Evolutionary conservation across 1,284 basidiomycete species (phyloP), one percentile per base, ranked within the genome.

Genomic region (Ustilago loliicola): DNA sequence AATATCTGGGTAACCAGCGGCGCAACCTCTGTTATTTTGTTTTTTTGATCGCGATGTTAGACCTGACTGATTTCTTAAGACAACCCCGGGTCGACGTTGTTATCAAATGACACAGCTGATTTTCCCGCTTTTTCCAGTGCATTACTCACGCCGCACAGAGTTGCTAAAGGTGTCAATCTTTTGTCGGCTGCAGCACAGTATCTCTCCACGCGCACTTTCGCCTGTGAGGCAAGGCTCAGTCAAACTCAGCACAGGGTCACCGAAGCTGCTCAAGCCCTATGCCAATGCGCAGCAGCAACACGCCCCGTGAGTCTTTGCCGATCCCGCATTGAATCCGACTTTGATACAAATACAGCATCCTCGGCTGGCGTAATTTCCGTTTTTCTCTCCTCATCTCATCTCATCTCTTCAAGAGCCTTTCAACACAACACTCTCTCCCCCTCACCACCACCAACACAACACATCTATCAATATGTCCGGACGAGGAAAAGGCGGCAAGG

Each of bases 401-500:
- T 63, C 65, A 61, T 70, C 70, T 68, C 75, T 69, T 69, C 66
- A 77, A 66, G 61, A 70, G 60, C 61, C 17, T 27, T n/a, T 69
- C 66, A 53, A 60, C 62, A 56, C 56, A 48, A 65, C 50, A 50
- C 62, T 56, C 53, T 40, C 58, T 64, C 54, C 64, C 65, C 38
- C 42, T 21, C 59, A 55, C 64, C 57, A 53, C 68, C 32, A 65
- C 61, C 57, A 63, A 61, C 47, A 45, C 63, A 47, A 72, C 62
- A 73, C 71, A 57, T 61, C 48, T 38, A 66, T 66, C 75, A 77
- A 83, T 67, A 84, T 82, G 80, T 82, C 83, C 71, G 80, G 80
- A 77, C 79, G 85, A 65, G 85, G 85, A 76, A 85, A 86, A 64
- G 84, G 84, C 70, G 85, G 85, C 77, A 86, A 86, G 80, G 85